These are phyloP conservation scores for Penicillium sp. DNA, from an alignment of 2,329 filamentous ascomycete species.

Conservation along the genomic window DNA sequence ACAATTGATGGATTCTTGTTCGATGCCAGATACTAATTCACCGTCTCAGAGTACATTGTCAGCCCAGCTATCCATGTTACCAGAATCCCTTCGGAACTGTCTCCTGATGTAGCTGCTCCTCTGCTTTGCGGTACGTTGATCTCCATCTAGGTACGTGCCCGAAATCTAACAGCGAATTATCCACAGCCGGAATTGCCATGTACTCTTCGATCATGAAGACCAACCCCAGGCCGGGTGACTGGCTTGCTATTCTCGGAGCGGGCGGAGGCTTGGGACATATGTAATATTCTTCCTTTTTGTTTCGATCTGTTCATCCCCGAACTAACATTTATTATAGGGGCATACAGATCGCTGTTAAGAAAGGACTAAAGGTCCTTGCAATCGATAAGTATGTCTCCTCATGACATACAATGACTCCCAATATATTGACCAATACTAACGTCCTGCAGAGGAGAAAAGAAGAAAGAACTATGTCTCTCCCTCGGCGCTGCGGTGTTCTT, in stretches of 20 bases:
- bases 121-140: conserved; percentile 33
- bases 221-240: conserved; percentile 32
- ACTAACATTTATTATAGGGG: conserved; percentile 24
- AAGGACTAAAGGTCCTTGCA: conserved; percentile 35
- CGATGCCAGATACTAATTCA: neutral
- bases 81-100: conserved; percentile 31
- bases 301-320: neutral
- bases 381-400: conserved; percentile 31
- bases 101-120: conserved; percentile 33
- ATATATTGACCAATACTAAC: neutral
- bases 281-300: conserved; percentile 16
- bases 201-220: conserved; percentile 39
- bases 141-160: neutral
- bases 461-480: conserved; percentile 31
- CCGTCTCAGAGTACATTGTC: conserved; percentile 30
- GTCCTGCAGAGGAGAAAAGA: conserved; percentile 28
- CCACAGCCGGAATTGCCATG: conserved; percentile 36
- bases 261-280: conserved; percentile 40
- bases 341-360: conserved; percentile 35
- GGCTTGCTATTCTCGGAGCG: conserved; percentile 35
- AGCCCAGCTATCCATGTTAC: conserved; percentile 35
- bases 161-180: conserved; percentile 1
- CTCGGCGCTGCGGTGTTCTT: conserved; percentile 33
- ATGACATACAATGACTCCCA: neutral
- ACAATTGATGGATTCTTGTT: neutral